These are phyloP conservation scores for Lophiostoma macrostomum DNA, from an alignment of 495 filamentous ascomycete genomes.

Conservation along the genomic window DNA sequence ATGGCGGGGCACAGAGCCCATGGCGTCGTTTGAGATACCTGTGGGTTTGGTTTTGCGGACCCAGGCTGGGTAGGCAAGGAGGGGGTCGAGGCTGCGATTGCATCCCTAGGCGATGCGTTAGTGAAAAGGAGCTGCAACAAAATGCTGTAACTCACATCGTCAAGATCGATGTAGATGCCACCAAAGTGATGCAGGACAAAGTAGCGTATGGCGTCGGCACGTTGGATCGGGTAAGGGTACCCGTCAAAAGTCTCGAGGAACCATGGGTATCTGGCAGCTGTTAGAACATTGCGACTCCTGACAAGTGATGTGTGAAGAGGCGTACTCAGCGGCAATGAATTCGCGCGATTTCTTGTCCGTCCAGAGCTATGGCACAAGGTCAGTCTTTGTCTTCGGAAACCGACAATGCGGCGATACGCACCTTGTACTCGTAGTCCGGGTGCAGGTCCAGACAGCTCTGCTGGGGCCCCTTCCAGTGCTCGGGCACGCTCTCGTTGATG, in stretches of 20 bases:
- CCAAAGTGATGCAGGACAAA: constrained; percentile 82
- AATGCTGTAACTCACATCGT: constrained; percentile 60
- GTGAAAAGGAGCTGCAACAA: background rate
- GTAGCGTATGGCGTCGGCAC: constrained; percentile 84
- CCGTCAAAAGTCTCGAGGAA: constrained; percentile 79
- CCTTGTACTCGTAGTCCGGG: constrained; percentile 77
- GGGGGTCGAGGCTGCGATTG: constrained; percentile 74
- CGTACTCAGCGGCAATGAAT: constrained; percentile 59
- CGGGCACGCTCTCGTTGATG: constrained; percentile 71
- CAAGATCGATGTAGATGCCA: constrained; percentile 85
- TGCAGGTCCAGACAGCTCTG: constrained; percentile 74
- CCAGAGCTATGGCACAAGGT: constrained; percentile 61
- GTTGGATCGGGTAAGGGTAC: constrained; percentile 79
- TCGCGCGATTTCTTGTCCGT: constrained; percentile 71
- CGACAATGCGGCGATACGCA: constrained; percentile 39
- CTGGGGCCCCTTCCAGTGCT: constrained; percentile 69
- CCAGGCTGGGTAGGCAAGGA: constrained; percentile 79
- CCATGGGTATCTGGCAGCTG: constrained; percentile 65
- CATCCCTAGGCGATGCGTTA: constrained; percentile 57
- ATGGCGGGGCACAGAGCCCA: constrained; percentile 76
- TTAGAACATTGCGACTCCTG: constrained; percentile 9
- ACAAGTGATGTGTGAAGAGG: background rate
- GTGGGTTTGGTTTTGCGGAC: constrained; percentile 75
- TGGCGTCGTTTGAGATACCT: constrained; percentile 86
- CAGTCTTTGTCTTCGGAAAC: constrained; percentile 20